Percentiles rank a stretch among this genome's conserved stretches.
phyloP scores from a whole-genome alignment of 179 eudicot species.

The Gypsophila paniculata region DNA sequence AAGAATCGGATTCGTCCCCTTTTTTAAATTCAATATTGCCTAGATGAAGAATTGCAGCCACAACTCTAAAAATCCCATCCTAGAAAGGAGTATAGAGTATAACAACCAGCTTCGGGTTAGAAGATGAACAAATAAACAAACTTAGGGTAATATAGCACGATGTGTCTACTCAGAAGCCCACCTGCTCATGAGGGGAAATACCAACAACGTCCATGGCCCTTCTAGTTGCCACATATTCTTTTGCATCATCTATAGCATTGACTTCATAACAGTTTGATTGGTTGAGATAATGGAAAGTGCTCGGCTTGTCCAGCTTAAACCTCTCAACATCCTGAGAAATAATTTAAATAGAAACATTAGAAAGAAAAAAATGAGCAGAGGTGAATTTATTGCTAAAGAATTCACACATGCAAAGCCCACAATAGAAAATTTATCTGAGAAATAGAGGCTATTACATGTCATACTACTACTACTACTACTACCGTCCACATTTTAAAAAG shows the following conservation, averaged over 20 bases:
- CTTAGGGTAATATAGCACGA: constrained; percentile 1
- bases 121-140: constrained; percentile 10
- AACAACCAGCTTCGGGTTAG: constrained; percentile 14
- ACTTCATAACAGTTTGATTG: constrained; percentile 74
- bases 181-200: constrained; percentile 75
- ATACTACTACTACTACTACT: not conserved
- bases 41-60: constrained; percentile 88
- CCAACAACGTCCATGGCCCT: constrained; percentile 92
- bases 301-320: constrained; percentile 71
- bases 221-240: constrained; percentile 72
- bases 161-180: constrained; percentile 21
- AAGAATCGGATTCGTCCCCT: constrained; percentile 68
- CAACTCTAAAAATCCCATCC: constrained; percentile 92
- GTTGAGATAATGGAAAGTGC: constrained; percentile 73
- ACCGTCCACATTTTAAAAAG: not conserved
- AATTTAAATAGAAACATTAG: not conserved
- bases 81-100: constrained; percentile 27
- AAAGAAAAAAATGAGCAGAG: not conserved
- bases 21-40: constrained; percentile 80
- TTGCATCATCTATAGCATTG: constrained; percentile 64
- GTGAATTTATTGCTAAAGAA: constrained; percentile 1
- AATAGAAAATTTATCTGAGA: not conserved
- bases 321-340: constrained; percentile 50
- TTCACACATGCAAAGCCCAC: not conserved
- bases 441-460: not conserved